Conservation (phyloP, 495 filamentous ascomycete species). For the Penicillium ucsense region DNA sequence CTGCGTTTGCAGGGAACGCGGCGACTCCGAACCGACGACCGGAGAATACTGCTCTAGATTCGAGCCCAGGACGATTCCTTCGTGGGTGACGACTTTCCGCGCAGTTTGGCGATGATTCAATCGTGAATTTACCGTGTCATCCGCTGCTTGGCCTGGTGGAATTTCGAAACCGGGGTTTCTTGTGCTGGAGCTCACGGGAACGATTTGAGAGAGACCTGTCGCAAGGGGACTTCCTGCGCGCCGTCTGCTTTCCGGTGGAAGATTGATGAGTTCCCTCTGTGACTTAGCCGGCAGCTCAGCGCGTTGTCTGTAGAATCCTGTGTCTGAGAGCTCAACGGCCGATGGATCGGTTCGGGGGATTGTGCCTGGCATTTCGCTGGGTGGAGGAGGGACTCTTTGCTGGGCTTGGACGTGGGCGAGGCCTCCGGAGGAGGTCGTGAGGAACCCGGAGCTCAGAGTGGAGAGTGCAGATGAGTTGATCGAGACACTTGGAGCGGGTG, state of each 20-base stretch:
- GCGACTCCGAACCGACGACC: neutral
- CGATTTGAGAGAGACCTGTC: neutral
- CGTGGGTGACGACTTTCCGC: conserved; percentile 14
- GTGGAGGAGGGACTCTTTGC: neutral
- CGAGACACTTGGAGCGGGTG: neutral
- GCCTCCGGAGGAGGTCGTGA: neutral
- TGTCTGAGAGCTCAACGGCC: conserved; percentile 24
- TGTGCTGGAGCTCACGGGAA: neutral
- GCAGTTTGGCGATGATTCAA: neutral
- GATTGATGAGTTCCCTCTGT: conserved; percentile 27
- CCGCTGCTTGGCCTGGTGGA: neutral
- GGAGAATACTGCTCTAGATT: conserved; percentile 17
- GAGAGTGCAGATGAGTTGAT: neutral
- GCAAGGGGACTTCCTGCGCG: neutral
- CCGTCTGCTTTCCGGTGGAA: conserved; percentile 11
- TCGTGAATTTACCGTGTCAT: neutral
- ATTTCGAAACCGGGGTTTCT: neutral
- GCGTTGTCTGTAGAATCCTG: conserved; percentile 19
- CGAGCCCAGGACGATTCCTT: conserved; percentile 20
- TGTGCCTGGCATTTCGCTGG: conserved; percentile 1
- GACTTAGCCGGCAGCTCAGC: conserved; percentile 20
- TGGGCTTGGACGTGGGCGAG: neutral
- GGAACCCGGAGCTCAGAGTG: neutral
- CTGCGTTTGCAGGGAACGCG: neutral
- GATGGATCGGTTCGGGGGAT: conserved; percentile 2